Evolutionary conservation across 2,329 filamentous ascomycete genomes (phyloP), one percentile per base, ranked within the genome.

Genomic region (Scortechinia acanthostroma): DNA sequence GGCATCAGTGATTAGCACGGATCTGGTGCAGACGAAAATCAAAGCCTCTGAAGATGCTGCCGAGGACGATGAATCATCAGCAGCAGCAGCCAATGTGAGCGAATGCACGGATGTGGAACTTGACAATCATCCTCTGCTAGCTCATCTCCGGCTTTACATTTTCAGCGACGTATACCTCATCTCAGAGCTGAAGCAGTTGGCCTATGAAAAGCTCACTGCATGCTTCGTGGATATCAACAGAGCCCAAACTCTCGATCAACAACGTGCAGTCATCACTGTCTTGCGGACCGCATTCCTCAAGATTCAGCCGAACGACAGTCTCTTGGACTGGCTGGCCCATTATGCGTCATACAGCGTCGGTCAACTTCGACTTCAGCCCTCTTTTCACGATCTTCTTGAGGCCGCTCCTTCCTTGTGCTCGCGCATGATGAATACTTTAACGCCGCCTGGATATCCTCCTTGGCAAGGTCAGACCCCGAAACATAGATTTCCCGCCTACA

Each of bases 161-260:
- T 30, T 30, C 25, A 10, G 10, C n/a, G n/a, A n/a, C 25, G n/a
- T 30, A 10, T 30, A 30, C 25, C 10, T 30, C 10, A 30, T n/a
- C 25, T 10, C 25, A 30, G 25, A 30, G 25, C 25, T n/a, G 10
- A 10, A n/a, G 10, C 10, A 30, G 10, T 30, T 17, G 4, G 17
- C 40, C 19, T 15, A 42, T 44, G 48, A 35, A 43, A 14, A 17
- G 28, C 43, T 48, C 50, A 25, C 55, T 25, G 49, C 33, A 14
- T 28, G 20, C 22, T 42, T 42, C 33, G 44, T 51, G 54, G 42
- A 53, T 43, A 40, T 5, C 17, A 21, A 25, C 25, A 30, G n/a
- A n/a, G 10, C 25, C 10, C 10, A 30, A 10, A 30, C 25, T 30
- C 25, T 30, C 25, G 25, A 30, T n/a, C 10, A 10, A n/a, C 25